Evolutionary conservation across 225 moss, liverwort and hornwort species (phyloP).

Genomic region (Pseudisothecium myosuroides): DNA sequence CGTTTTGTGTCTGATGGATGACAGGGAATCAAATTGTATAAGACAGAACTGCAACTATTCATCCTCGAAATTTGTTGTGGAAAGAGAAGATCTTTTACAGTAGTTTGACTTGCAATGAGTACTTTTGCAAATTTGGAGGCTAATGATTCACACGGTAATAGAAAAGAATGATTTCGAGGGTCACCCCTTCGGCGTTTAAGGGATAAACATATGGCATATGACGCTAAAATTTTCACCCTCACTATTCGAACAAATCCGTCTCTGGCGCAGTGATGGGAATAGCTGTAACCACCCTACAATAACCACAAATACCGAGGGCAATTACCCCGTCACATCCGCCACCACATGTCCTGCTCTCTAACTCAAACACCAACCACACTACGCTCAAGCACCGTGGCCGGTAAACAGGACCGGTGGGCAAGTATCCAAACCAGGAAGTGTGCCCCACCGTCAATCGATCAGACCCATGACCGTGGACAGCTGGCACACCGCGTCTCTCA

Average conservation of each 20-base stretch:
- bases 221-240: background rate
- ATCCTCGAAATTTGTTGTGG: too few relatives aligned
- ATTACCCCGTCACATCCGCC: background rate
- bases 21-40: too few relatives aligned
- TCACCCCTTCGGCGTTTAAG: too few relatives aligned
- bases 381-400: background rate
- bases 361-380: background rate
- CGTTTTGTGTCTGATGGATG: too few relatives aligned
- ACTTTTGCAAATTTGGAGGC: too few relatives aligned
- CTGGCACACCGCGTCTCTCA: background rate
- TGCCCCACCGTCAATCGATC: background rate
- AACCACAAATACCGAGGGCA: background rate
- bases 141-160: too few relatives aligned
- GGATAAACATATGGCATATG: too few relatives aligned
- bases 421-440: rapidly evolving
- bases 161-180: too few relatives aligned
- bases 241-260: background rate
- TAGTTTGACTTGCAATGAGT: too few relatives aligned
- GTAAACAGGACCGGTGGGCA: background rate
- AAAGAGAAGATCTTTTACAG: too few relatives aligned
- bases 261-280: background rate
- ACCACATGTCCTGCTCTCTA: background rate
- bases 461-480: background rate
- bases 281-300: background rate
- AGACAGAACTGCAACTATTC: too few relatives aligned